Evolutionary conservation across 192 early-diverging fungal species (phyloP), one percentile per base, ranked within the genome.

Genomic region (Lobulomyces angularis): DNA sequence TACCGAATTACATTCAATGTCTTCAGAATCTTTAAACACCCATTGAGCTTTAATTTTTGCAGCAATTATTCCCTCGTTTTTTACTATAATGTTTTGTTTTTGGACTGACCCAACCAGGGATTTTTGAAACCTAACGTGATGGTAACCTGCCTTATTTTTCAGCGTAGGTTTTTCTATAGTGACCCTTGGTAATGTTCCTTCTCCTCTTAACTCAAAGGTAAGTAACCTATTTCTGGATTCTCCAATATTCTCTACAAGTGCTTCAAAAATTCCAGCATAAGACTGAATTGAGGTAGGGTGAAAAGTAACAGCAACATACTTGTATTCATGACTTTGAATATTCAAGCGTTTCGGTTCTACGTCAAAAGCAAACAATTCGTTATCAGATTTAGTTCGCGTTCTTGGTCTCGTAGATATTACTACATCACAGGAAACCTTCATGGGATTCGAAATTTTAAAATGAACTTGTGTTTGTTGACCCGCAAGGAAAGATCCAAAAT

Each of bases 381-480:
- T 48, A 32, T 77, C 74, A 7, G 43, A 44, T 35, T 72, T 63
- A 8, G 52, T 59, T 50, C 58, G 62, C 9, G 48, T 59, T 31
- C 64, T 26, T 1, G 75, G 73, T 27, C 59, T 60, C 9, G 71
- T 64, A 2, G 55, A 32, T 9, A 77, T 24, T 1, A 50, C 20
- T 2, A 78, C 61, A 22, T 78, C 75, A 46, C 72, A 72, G 8
- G 68, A 37, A 6, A 78, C 62, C 51, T 76, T 78, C 53, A 40
- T 71, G 8, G 75, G 75, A 58, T 78, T 78, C 34, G 69, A 55
- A 7, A 78, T 55, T 43, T 76, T 78, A 53, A 77, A 70, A 3
- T 64, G 62, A 25, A 56, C 73, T 43, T 64, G 61, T 8, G 57
- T 57, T 45, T 72, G 67, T 22, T 73, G 59, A 5, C 73, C 73